Conservation (phyloP, 495 filamentous ascomycete genomes). For the Trichocladium antarcticum region DNA sequence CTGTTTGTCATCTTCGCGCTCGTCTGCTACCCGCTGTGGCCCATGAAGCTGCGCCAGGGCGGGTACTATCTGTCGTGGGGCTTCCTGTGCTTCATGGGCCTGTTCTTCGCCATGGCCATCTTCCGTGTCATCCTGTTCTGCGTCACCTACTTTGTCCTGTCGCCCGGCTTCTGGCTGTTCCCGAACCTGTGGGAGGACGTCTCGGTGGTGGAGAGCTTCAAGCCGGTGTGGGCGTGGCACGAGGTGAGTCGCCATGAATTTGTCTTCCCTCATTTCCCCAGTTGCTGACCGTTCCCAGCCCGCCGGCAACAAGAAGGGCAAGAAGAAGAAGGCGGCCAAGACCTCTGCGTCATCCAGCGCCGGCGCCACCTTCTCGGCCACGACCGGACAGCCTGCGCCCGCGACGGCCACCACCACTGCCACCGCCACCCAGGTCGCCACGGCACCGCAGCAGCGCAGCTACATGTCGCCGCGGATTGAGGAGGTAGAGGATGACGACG, state of each 20-base stretch:
- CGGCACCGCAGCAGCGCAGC: slow-evolving; percentile 31
- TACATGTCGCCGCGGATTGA: slow-evolving; percentile 53
- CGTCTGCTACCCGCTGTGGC: slow-evolving; percentile 96
- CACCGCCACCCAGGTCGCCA: slow-evolving; percentile 39
- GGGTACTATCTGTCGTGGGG: slow-evolving; percentile 98
- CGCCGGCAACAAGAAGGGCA: slow-evolving; percentile 41
- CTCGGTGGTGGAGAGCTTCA: slow-evolving; percentile 95
- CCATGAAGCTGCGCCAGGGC: slow-evolving; percentile 75
- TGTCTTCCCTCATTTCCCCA: not conserved
- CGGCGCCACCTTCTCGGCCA: slow-evolving; percentile 33
- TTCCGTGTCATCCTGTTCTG: slow-evolving; percentile 93
- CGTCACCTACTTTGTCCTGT: slow-evolving; percentile 70
- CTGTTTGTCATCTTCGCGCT: slow-evolving; percentile 71
- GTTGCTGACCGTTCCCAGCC: slow-evolving; percentile 6
- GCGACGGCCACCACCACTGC: slow-evolving; percentile 50
- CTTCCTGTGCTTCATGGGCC: slow-evolving; percentile 77
- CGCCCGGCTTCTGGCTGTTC: slow-evolving; percentile 93
- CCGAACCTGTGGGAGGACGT: slow-evolving; percentile 98
- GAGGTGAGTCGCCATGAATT: slow-evolving; percentile 50
- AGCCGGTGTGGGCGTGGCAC: slow-evolving; percentile 96
- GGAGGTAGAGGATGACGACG: slow-evolving; percentile 52
- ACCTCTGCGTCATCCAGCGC: slow-evolving; percentile 31
- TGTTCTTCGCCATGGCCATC: slow-evolving; percentile 97
- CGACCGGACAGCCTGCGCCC: slow-evolving; percentile 43
- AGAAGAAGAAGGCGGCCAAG: slow-evolving; percentile 53